Evolutionary conservation across 306 rosid genomes (phyloP).

Genomic region (Cyamopsis tetragonoloba): DNA sequence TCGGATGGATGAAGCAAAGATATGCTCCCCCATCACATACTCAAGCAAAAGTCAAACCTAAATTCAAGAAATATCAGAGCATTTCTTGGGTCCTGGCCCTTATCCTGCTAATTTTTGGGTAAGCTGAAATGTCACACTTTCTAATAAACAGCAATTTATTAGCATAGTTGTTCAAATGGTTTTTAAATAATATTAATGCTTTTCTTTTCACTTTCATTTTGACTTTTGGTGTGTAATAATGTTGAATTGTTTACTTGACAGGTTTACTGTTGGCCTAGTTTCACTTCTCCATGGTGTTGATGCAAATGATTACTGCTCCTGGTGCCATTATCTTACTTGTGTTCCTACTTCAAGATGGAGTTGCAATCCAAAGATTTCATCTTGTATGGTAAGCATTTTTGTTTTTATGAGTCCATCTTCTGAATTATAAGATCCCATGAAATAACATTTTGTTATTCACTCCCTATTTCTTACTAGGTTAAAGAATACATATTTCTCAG

Average conservation of each 20-base stretch:
- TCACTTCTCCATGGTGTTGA: conserved; percentile 54
- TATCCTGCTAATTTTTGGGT: conserved; percentile 60
- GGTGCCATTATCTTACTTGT: conserved; percentile 83
- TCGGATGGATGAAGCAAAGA: conserved; percentile 74
- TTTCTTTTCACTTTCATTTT: neutral
- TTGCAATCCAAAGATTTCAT: conserved; percentile 48
- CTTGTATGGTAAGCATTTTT: conserved; percentile 45
- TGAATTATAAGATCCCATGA: neutral
- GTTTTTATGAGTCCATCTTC: neutral
- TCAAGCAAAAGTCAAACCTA: conserved; percentile 29
- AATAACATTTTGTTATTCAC: neutral
- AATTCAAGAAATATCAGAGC: conserved; percentile 68
- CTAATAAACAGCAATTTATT: too few relatives aligned
- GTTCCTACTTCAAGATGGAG: conserved; percentile 83
- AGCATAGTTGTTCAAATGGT: neutral
- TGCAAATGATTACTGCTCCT: conserved; percentile 69
- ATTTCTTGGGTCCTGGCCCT: conserved; percentile 51
- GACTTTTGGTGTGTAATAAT: neutral
- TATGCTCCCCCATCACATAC: conserved; percentile 25
- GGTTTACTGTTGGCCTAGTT: conserved; percentile 56
- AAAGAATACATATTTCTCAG: neutral
- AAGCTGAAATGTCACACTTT: conserved; percentile 16
- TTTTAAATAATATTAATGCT: neutral
- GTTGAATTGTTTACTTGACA: conserved; percentile 24
- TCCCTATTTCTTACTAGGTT: neutral